These are phyloP conservation scores for Martensiomyces pterosporus DNA, from an alignment of 192 early-diverging fungal species.

Conservation along the genomic window DNA sequence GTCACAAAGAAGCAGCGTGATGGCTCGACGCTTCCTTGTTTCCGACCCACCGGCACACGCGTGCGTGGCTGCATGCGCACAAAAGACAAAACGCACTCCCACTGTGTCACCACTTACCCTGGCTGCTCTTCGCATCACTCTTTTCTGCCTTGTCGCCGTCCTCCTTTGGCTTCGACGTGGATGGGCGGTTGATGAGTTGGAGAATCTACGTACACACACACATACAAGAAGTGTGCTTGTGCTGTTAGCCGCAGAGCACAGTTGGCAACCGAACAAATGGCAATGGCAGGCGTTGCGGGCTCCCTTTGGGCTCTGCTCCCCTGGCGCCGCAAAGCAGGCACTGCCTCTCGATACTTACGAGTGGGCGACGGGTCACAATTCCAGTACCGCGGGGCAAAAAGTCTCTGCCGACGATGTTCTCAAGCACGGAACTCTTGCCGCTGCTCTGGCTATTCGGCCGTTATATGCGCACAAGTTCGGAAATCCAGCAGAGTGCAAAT, in stretches of 20 bases:
- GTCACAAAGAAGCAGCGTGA: too few relatives aligned
- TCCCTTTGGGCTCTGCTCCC: too few relatives aligned
- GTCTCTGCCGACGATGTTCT: constrained; percentile 99
- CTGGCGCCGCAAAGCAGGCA: too few relatives aligned
- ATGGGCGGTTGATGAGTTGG: constrained; percentile 95
- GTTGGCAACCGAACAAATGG: too few relatives aligned
- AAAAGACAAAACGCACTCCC: constrained; percentile 1
- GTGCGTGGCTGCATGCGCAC: background rate
- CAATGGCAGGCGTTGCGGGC: too few relatives aligned
- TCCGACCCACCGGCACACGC: too few relatives aligned
- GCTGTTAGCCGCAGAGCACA: too few relatives aligned
- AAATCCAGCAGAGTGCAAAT: too few relatives aligned
- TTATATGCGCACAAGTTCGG: too few relatives aligned
- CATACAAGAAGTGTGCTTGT: too few relatives aligned
- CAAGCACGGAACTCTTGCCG: constrained; percentile 97
- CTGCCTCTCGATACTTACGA: constrained; percentile 64
- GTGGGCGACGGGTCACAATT: constrained; percentile 95
- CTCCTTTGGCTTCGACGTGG: constrained; percentile 9
- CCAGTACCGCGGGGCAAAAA: constrained; percentile 96
- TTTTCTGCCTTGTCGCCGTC: constrained; percentile 48
- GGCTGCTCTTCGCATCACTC: constrained; percentile 37
- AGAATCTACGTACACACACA: constrained; percentile 64
- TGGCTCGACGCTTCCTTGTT: too few relatives aligned
- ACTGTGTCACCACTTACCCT: background rate
- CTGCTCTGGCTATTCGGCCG: constrained; percentile 77